Conservation (phyloP, 441 rosid species). For the Dalechampia spathulata region DNA sequence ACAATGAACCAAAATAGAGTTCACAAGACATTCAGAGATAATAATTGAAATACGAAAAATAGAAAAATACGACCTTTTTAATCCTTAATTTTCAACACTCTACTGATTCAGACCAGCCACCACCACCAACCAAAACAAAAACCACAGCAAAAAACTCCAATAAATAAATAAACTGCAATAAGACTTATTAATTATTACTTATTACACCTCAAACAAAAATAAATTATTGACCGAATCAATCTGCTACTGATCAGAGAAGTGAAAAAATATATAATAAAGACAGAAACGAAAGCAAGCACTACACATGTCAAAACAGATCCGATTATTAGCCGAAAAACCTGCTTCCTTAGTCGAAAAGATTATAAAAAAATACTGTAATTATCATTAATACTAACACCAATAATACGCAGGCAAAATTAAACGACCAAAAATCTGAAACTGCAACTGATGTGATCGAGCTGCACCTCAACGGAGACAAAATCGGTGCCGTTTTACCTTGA, state of each 20-base stretch:
- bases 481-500: conserved; percentile 11
- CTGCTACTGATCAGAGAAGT: conserved; percentile 24
- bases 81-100: not conserved
- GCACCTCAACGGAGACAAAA: conserved; percentile 5
- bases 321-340: conserved; percentile 31
- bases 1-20: conserved; percentile 2
- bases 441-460: conserved; percentile 14
- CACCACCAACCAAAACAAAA: conserved; percentile 6
- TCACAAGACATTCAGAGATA: not conserved
- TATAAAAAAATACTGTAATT: not conserved
- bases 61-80: not conserved
- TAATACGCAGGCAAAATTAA: no score
- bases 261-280: conserved; percentile 24
- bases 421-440: no score
- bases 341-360: conserved; percentile 10
- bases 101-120: conserved; percentile 13
- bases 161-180: no score
- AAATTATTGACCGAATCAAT: conserved; percentile 24
- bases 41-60: no score
- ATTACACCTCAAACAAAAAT: conserved; percentile 2
- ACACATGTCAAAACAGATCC: conserved; percentile 44
- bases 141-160: not conserved
- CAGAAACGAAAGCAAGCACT: not conserved
- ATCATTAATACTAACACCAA: not conserved
- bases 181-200: no score